phyloP scores from a whole-genome alignment of 2,329 filamentous ascomycete genomes.

The Botryotinia convoluta region DNA sequence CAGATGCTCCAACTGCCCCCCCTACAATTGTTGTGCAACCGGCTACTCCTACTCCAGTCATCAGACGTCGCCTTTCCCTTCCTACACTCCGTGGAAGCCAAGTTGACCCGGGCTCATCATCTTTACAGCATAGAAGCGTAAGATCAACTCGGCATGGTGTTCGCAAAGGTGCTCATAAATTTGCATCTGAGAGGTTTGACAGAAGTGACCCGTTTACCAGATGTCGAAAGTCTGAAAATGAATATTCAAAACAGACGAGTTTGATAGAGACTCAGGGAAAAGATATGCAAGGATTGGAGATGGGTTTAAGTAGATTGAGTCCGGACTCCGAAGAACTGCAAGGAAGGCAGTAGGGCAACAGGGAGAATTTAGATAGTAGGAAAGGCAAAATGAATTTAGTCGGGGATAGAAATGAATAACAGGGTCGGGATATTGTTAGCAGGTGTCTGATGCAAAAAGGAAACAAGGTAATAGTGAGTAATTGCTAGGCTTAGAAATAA shows the following conservation, averaged over 20 bases:
- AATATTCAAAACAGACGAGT: too few relatives aligned
- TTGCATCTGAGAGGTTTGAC: not conserved
- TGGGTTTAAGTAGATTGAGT: not conserved
- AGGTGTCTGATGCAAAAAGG: not conserved
- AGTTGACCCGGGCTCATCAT: not conserved
- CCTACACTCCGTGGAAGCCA: not conserved
- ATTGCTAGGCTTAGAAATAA: not conserved
- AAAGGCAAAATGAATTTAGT: not conserved
- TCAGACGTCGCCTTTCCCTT: fast-evolving
- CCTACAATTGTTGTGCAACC: not conserved
- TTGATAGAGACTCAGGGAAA: not conserved
- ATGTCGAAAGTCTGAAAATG: not conserved
- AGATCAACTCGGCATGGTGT: not conserved
- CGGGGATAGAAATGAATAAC: not conserved
- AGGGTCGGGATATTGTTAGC: too few relatives aligned
- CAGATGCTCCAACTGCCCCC: too few relatives aligned
- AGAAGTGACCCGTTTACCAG: not conserved
- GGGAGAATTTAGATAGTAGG: not conserved
- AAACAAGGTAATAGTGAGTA: not conserved
- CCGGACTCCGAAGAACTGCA: not conserved
- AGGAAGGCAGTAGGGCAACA: not conserved
- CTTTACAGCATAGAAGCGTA: not conserved
- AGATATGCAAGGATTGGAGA: not conserved
- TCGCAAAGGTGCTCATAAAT: not conserved
- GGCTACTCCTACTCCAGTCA: not conserved